Base-by-base conservation (phyloP, 1,139 yeast species). In the Dujonia santamariae region DNA sequence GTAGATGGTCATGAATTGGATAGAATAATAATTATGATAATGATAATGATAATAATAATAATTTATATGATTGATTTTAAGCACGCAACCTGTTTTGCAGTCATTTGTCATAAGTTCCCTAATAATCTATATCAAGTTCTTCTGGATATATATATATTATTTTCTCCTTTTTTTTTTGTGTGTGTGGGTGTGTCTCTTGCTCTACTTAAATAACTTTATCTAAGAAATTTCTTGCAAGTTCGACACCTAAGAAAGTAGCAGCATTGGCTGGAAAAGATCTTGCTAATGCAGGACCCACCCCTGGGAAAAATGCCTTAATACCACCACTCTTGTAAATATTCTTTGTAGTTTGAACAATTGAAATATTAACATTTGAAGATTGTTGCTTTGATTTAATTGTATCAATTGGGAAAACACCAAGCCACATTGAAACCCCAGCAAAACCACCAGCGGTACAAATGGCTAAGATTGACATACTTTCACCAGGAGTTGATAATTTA, bases 201-300 rank as follows among this genome's bases (percentile, higher is more conserved):
- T n/a, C n/a, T n/a, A n/a, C 17, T 39, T 56, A 61, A 31, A 54
- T 42, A 19, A 52, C 38, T 37, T 59, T 61, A 38, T 75, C 76
- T 44, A 86, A 77, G 47, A 81, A 70, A 41, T 78, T 74, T 61
- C 82, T 85, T 11, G 96, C 88, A 39, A 90, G 54, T 58, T 92
- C 98, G 29, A 92, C 97, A 36, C 97, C 98, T 31, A 88, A 75
- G 66, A 92, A 92, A 3, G 97, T 90, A 15, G 97, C 97, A 14
- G 97, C 97, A 58, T 92, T 92, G 17, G 97, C 97, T 3, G 97
- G 97, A 85, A 92, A 90, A 19, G 96, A 83, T 59, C 98, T 78
- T 28, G 88, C 78, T 52, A 92, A 68, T 1, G 97, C 97, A 9
- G 98, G 97, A 0, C 96, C 97, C 21, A 92, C 73, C 40, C 97